phyloP scores from a whole-genome alignment of 1,284 basidiomycete species.

The Athelia sp. region DNA sequence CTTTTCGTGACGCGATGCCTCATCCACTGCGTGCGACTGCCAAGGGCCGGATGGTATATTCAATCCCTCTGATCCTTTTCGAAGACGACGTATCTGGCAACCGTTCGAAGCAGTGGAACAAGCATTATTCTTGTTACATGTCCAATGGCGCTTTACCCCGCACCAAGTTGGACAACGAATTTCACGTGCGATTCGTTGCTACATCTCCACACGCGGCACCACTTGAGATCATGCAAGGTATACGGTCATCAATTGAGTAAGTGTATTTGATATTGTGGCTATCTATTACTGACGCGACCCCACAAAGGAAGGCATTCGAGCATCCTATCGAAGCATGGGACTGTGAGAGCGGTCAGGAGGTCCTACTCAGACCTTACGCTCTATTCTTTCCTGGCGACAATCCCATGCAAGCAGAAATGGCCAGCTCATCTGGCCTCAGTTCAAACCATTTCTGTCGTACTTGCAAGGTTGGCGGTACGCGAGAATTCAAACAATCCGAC shows the following conservation, averaged over 20 bases:
- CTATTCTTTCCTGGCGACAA: conserved; percentile 26
- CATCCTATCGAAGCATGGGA: conserved; percentile 17
- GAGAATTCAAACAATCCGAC: conserved; percentile 15
- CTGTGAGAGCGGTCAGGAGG: conserved; percentile 11
- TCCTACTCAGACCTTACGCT: conserved; percentile 18
- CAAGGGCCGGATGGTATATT: neutral
- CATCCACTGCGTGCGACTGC: neutral
- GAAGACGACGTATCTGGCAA: conserved; percentile 29
- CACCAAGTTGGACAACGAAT: conserved; percentile 21
- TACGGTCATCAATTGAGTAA: conserved; percentile 20
- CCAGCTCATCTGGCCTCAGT: conserved; percentile 21
- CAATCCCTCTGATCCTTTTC: conserved; percentile 9
- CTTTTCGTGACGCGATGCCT: neutral
- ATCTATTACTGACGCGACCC: neutral
- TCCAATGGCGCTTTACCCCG: conserved; percentile 19
- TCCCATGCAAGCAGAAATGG: conserved; percentile 29
- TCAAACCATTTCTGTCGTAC: conserved; percentile 24
- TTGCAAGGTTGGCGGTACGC: conserved; percentile 22
- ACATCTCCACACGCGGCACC: conserved; percentile 24
- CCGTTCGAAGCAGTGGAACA: conserved; percentile 24
- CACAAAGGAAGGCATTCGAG: neutral
- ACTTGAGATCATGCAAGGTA: conserved; percentile 19
- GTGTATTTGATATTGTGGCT: conserved; percentile 1
- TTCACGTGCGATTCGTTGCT: conserved; percentile 19
- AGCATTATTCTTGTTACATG: conserved; percentile 22